Conservation (phyloP, 768 basidiomycete species). For the Mycena albidolilacea region DNA sequence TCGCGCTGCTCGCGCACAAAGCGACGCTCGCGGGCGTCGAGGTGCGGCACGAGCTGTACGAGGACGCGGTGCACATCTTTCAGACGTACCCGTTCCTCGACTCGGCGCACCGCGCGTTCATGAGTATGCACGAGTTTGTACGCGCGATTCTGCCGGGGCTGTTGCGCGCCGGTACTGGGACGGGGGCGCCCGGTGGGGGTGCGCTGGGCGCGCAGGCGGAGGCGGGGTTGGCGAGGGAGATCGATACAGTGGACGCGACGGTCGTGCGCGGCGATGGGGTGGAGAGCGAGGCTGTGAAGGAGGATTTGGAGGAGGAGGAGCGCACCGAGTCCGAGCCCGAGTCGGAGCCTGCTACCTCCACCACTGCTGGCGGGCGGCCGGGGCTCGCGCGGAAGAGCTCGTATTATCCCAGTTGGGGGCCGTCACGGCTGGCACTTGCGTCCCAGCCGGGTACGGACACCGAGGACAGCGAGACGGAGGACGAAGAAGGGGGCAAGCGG, state of each 20-base stretch:
- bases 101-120: conserved; percentile 74
- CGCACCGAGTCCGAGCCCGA: conserved; percentile 48
- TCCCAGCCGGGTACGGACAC: conserved; percentile 40
- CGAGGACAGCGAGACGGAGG: conserved; percentile 34
- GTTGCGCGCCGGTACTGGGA: conserved; percentile 24
- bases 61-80: conserved; percentile 95
- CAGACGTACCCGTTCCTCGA: conserved; percentile 89
- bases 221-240: conserved; percentile 76
- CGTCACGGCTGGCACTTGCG: conserved; percentile 49
- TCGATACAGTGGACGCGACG: conserved; percentile 74
- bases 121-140: conserved; percentile 81
- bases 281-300: conserved; percentile 60
- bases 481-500: conserved; percentile 34
- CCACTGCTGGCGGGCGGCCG: neutral
- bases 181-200: conserved; percentile 62
- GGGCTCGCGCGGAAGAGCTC: conserved; percentile 33
- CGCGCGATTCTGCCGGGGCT: conserved; percentile 67
- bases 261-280: conserved; percentile 85
- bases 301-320: conserved; percentile 54
- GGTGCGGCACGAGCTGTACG: conserved; percentile 90
- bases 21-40: conserved; percentile 89
- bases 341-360: conserved; percentile 46
- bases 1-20: conserved; percentile 93
- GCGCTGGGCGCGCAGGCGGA: conserved; percentile 70
- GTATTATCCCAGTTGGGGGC: conserved; percentile 69